Base-by-base conservation (phyloP, 148 eudicot genomes). In the Silene conica region DNA sequence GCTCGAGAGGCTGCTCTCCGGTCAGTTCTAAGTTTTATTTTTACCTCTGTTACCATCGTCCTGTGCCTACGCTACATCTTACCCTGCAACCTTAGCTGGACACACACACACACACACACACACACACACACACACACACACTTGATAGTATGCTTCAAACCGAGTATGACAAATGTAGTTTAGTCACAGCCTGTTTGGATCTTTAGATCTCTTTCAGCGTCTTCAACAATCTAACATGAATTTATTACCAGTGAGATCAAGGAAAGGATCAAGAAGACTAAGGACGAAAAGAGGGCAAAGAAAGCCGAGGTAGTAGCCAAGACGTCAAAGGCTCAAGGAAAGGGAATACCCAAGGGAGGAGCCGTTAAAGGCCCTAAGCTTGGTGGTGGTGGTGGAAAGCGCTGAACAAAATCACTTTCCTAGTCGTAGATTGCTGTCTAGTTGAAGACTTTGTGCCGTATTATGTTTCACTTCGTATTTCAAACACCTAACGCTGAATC, bases 1-100 rank as follows among this genome's bases (percentile, higher is more conserved):
- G 92, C 92, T 6, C 78, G 91, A 67, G 91, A 88, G 78, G 91
- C 91, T 23, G 92, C 92, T 45, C 87, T 88, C 7, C 87, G 92
- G 92, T 88, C 48, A 73, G 69, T 65, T 23, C 18, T 74, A 48
- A n/a, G 9, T 0, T 31, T 31, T 31, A 31, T 5, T 3, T 31
- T 31, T 31, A 31, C 34, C 2, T 31, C 34, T 31, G 34, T 31
- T 31, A 31, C 34, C 34, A 31, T 31, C 3, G 34, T 3, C 34
- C 34, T 31, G 4, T 31, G 34, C 34, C 34, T 31, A 1, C 3
- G 5, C 34, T 31, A 31, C 34, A 31, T 31, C 34, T 31, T 31
- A 31, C 34, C 34, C 34, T 31, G 34, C 34, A 31, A 31, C 34
- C 34, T 31, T 2, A 31, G 34, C 34, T 31, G 34, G 1, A 31